Evolutionary conservation across 176 grass and related monocot species (phyloP).

Genomic region (Urochloa ruziziensis): DNA sequence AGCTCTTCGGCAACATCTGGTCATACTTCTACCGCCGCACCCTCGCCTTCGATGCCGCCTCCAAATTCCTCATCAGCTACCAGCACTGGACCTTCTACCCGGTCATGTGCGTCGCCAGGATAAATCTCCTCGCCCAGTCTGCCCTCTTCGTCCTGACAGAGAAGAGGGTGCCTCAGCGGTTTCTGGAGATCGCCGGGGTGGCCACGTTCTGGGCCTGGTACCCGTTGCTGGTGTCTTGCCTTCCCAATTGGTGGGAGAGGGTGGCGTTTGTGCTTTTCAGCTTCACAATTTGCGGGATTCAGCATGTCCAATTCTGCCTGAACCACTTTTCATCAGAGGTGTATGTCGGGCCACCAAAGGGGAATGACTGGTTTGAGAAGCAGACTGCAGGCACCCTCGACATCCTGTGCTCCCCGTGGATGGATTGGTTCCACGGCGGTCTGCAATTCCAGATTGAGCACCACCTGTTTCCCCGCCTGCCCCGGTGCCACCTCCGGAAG

Average conservation of each 20-base stretch:
- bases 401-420: constrained; percentile 80
- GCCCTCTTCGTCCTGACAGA: constrained; percentile 41
- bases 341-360: constrained; percentile 66
- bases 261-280: constrained; percentile 62
- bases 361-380: constrained; percentile 99
- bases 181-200: constrained; percentile 62
- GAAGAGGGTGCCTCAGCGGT: constrained; percentile 45
- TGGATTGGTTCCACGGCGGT: constrained; percentile 99
- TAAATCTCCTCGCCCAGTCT: constrained; percentile 74
- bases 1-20: constrained; percentile 63
- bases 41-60: constrained; percentile 50
- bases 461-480: constrained; percentile 91
- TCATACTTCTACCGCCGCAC: constrained; percentile 72
- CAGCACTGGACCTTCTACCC: constrained; percentile 99
- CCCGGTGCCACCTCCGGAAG: constrained; percentile 65
- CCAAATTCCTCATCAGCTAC: constrained; percentile 81
- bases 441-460: constrained; percentile 95
- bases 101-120: constrained; percentile 81
- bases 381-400: constrained; percentile 74
- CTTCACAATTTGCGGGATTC: constrained; percentile 75
- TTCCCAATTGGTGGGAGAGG: constrained; percentile 80
- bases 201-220: constrained; percentile 81
- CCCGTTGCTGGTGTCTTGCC: constrained; percentile 62
- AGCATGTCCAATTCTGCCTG: constrained; percentile 93
- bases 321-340: constrained; percentile 89